Conservation (phyloP, 2,329 filamentous ascomycete species). For the Albifimbria verrucaria region DNA sequence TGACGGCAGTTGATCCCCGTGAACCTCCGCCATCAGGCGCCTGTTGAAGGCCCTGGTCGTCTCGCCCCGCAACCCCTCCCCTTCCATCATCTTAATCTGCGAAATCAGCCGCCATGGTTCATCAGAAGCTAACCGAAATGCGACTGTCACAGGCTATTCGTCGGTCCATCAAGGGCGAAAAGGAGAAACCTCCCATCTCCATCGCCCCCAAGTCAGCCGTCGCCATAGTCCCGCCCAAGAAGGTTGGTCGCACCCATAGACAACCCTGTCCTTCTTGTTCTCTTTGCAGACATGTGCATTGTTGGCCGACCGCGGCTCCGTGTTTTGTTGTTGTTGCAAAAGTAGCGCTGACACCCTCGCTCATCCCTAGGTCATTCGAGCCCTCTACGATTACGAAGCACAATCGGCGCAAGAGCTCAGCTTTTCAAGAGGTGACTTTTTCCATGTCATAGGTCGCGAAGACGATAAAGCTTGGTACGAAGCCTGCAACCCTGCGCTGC, state of each 20-base stretch:
- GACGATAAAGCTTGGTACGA: conserved; percentile 97
- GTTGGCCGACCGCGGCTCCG: no score
- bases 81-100: conserved; percentile 10
- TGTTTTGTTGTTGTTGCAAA: no score
- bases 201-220: conserved; percentile 82
- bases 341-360: not conserved
- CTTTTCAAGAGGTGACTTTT: conserved; percentile 94
- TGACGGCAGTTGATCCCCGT: conserved; percentile 3
- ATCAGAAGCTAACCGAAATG: conserved; percentile 37
- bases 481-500: conserved; percentile 89
- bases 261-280: conserved; percentile 5
- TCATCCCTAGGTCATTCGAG: conserved; percentile 80
- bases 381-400: conserved; percentile 88
- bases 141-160: conserved; percentile 66
- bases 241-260: no score
- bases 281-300: no score
- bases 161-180: conserved; percentile 87
- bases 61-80: conserved; percentile 9
- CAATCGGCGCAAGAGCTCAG: conserved; percentile 74
- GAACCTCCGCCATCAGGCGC: conserved; percentile 4
- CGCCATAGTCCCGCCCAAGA: conserved; percentile 88
- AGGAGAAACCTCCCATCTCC: conserved; percentile 69
- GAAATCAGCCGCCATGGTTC: conserved; percentile 5
- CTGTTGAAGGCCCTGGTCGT: conserved; percentile 2
- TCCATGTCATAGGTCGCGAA: conserved; percentile 95